Conservation (phyloP, 768 basidiomycete species). For the Rhizopogon sp. region DNA sequence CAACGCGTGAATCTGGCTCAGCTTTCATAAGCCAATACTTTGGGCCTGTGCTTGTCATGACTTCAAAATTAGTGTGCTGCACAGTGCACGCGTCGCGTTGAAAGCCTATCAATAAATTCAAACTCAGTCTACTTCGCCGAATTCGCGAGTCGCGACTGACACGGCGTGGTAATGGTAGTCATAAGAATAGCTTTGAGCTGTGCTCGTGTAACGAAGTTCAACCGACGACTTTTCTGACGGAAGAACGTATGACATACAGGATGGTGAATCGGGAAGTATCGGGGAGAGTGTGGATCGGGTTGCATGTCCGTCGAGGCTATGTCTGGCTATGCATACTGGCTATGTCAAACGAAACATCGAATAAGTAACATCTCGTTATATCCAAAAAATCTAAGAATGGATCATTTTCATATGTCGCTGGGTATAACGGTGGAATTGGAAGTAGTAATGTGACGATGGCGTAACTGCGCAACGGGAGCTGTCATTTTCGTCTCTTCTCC, state of each 20-base stretch:
- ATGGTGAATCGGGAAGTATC: too few relatives aligned
- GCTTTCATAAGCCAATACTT: constrained; percentile 77
- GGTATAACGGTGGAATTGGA: too few relatives aligned
- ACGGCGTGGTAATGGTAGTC: neutral
- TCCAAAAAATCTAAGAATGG: too few relatives aligned
- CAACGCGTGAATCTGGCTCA: constrained; percentile 77
- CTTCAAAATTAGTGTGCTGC: neutral
- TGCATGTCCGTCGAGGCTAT: too few relatives aligned
- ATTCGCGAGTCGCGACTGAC: neutral
- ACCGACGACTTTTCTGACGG: neutral
- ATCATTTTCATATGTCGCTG: neutral
- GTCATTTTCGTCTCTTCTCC: neutral
- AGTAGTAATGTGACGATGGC: neutral
- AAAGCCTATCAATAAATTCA: neutral
- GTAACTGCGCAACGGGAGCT: neutral
- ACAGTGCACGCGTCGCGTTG: too few relatives aligned
- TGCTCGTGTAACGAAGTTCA: neutral
- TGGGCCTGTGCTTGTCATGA: neutral
- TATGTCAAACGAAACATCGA: too few relatives aligned
- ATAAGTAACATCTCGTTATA: too few relatives aligned
- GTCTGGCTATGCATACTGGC: too few relatives aligned
- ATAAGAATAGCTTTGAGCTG: neutral
- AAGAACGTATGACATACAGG: too few relatives aligned
- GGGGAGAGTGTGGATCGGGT: too few relatives aligned
- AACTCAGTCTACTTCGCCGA: neutral